Conservation (phyloP, 805 yeast species). For the Hanseniaspora osmophila region DNA sequence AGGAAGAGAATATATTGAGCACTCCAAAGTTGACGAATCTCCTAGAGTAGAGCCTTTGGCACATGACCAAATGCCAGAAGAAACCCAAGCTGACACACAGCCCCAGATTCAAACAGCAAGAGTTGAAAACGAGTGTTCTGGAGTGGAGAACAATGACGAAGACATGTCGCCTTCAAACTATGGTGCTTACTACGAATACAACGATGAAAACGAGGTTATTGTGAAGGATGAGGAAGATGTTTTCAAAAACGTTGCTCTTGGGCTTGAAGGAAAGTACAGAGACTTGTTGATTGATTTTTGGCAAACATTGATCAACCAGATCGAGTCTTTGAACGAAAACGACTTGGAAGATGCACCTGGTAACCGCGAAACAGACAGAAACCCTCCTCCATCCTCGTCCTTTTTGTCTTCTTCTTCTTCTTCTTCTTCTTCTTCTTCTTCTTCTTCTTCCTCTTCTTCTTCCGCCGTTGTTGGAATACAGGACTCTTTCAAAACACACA, state of each 20-base stretch:
- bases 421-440: not conserved
- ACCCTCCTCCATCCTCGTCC: not conserved
- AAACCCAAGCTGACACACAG: too few species aligned
- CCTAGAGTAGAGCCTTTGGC: too few species aligned
- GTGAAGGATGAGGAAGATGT: conserved; percentile 34
- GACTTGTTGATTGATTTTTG: conserved; percentile 91
- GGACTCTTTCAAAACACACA: conserved; percentile 70
- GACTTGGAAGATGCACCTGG: not conserved
- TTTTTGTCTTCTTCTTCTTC: too few species aligned
- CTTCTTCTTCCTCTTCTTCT: too few species aligned
- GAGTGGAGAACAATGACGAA: conserved; percentile 7
- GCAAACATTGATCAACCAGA: conserved; percentile 88
- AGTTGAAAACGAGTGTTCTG: not conserved
- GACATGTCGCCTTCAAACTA: not conserved
- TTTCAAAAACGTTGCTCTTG: conserved; percentile 85
- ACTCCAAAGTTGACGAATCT: too few species aligned
- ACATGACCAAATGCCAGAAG: too few species aligned
- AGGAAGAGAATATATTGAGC: too few species aligned
- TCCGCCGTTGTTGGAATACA: not conserved
- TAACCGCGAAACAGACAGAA: not conserved
- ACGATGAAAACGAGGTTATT: conserved; percentile 18
- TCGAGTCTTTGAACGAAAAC: conserved; percentile 39
- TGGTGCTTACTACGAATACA: conserved; percentile 11
- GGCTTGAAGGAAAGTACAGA: conserved; percentile 65
- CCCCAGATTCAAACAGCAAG: too few species aligned